Evolutionary conservation across 768 basidiomycete species (phyloP), one percentile per base, ranked within the genome.

Genomic region (Boletus bicolor): DNA sequence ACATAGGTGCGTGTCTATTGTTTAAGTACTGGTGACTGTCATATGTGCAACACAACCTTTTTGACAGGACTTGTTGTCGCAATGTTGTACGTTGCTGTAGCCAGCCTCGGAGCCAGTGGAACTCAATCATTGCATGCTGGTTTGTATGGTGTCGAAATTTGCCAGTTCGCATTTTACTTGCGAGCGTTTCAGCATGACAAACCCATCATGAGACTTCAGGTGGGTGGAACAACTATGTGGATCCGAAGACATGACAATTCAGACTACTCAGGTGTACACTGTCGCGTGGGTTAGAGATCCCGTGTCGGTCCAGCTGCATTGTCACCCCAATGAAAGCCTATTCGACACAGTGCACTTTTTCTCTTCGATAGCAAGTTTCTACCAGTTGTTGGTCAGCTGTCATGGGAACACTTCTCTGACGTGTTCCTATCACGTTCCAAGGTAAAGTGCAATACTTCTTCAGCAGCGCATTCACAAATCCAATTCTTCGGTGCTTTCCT

Each of bases 81-180:
- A 39, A 26, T 1, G 32, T 54, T 58, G 52, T 58, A 44, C n/a
- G 49, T 54, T 24, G 6, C 48, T 15, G 41, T 30, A 6, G 6
- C 19, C 28, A 9, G 3, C 21, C 30, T 32, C 7, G 5, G n/a
- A 35, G 15, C n/a, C 3, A 17, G 10, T 28, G 37, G 32, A 26
- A 36, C 35, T 24, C 35, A 21, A 43, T 15, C 10, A 3, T 37
- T 26, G 8, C 6, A 28, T 48, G 41, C 26, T 28, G 55, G 59
- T 37, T 17, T 55, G 26, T 61, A 55, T 6, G 53, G 57, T 2
- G 15, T 59, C 28, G 53, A 44, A 32, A 26, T 55, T n/a, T 51
- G 46, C 43, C 59, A 61, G 47, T 54, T 61, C 43, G 35, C 28
- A 43, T 54, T 51, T 37, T 60, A 54, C 46, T 21, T 48, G 26